Evolutionary conservation across 768 basidiomycete genomes (phyloP), one percentile per base, ranked within the genome.

Genomic region (Cytidiella melzeri): DNA sequence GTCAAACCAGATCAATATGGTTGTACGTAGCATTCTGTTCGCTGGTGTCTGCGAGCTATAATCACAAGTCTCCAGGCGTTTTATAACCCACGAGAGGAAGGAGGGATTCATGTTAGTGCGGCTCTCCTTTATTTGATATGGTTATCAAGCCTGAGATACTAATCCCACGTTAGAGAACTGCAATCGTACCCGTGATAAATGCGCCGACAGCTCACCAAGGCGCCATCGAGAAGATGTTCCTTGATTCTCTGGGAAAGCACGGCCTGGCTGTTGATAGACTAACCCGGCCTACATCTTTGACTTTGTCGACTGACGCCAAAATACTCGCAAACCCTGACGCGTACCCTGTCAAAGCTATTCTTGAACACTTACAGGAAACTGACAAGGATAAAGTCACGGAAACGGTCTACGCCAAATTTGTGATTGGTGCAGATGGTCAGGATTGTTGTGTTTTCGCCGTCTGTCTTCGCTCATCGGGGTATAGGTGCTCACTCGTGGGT

Each of bases 341-440:
- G 4, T 57, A 69, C 53, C 67, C 70, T 3, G 56, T 71, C 21
- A 64, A 61, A 59, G 71, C 71, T 75, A 1, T 63, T 0, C 55
- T 82, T 24, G 69, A 72, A 44, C 69, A 71, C 39, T 42, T 73
- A 2, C 66, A 67, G 10, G 57, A 62, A 13, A 52, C 53, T 6
- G 65, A 70, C 12, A 61, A 59, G 21, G 49, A 67, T 40, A 51
- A 68, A 36, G 60, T 69, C 30, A 73, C 69, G 1, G 86, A 88
- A 60, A 66, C 76, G 6, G 80, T 89, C 1, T 67, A 70, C 49
- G 84, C 87, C 0, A 87, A 83, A 63, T 92, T 80, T 58, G 81
- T 90, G 1, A 68, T 92, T 25, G 89, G 89, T 1, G 74, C 81
- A 19, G 89, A 92, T 41, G 69, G n/a, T n/a, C n/a, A n/a, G n/a